These are phyloP conservation scores for Fusarium abutilonis DNA, from an alignment of 2,329 filamentous ascomycete species.

Conservation along the genomic window DNA sequence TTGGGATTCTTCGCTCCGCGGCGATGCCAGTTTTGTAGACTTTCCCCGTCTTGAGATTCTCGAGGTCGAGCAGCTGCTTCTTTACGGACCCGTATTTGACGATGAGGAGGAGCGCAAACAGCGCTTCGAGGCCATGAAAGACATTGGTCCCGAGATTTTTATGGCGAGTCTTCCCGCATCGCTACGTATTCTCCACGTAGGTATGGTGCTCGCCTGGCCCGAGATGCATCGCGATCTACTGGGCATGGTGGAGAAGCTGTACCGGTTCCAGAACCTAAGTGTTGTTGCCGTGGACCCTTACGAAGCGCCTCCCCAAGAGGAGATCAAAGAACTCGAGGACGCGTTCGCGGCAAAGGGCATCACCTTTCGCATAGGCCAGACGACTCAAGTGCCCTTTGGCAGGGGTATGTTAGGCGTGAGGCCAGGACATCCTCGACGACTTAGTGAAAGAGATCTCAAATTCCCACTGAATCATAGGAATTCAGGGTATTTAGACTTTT, in stretches of 20 bases:
- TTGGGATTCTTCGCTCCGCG: constrained; percentile 42
- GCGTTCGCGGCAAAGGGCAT: constrained; percentile 35
- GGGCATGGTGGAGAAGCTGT: constrained; percentile 36
- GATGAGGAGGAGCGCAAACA: constrained; percentile 33
- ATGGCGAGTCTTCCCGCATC: constrained; percentile 43
- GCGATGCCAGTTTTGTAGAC: constrained; percentile 40
- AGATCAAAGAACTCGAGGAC: constrained; percentile 36
- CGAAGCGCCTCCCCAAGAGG: constrained; percentile 28
- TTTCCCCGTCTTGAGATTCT: constrained; percentile 43
- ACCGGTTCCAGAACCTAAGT: constrained; percentile 37
- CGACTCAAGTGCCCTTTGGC: constrained; percentile 41
- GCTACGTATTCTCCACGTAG: constrained; percentile 39
- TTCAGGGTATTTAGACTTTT: constrained; percentile 26
- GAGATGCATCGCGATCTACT: constrained; percentile 43
- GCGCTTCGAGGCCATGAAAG: constrained; percentile 32
- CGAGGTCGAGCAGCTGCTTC: constrained; percentile 43
- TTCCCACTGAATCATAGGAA: constrained; percentile 36
- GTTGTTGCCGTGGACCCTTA: constrained; percentile 43
- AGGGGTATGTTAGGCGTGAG: constrained; percentile 44
- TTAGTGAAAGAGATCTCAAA: constrained; percentile 28
- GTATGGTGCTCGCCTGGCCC: constrained; percentile 44
- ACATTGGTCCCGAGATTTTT: constrained; percentile 39
- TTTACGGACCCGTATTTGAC: constrained; percentile 44
- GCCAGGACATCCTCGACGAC: constrained; percentile 36
- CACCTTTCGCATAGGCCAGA: constrained; percentile 36